phyloP scores from a whole-genome alignment of 2,329 filamentous ascomycete species.

The Oidium heveae region DNA sequence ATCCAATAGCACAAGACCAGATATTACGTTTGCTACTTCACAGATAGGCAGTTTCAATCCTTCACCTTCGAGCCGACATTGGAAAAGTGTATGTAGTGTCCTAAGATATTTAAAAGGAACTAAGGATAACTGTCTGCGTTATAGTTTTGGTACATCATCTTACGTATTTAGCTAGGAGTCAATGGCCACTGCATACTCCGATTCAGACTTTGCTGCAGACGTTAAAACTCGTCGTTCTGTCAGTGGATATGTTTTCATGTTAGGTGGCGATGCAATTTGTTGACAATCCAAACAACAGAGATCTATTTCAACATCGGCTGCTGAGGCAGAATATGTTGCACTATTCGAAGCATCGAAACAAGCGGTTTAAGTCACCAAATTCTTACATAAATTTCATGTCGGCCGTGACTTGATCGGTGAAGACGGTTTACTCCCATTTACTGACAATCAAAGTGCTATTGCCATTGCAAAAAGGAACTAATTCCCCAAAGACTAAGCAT shows the following conservation, averaged over 20 bases:
- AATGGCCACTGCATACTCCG: not conserved
- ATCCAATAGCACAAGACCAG: too few relatives aligned
- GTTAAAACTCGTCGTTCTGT: not conserved
- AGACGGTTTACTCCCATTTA: too few relatives aligned
- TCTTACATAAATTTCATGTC: not conserved
- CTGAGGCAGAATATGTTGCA: not conserved
- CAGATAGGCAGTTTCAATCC: not conserved
- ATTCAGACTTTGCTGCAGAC: not conserved
- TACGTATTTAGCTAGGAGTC: too few relatives aligned
- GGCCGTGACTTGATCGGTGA: not conserved
- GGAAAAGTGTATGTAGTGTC: not conserved
- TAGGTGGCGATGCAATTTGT: not conserved
- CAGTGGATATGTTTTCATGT: not conserved
- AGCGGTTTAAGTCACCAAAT: not conserved
- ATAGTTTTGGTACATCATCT: not conserved
- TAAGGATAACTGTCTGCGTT: not conserved
- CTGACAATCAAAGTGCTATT: not conserved
- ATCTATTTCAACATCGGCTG: not conserved
- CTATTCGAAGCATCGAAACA: not conserved
- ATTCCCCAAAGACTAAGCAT: not conserved
- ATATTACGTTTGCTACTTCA: not conserved
- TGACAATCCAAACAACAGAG: not conserved
- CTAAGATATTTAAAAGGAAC: not conserved
- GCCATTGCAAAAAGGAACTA: too few relatives aligned
- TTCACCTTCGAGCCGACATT: not conserved